These are phyloP conservation scores for Trichoderma oligosporum DNA, from an alignment of 2,329 filamentous ascomycete genomes.

Conservation along the genomic window DNA sequence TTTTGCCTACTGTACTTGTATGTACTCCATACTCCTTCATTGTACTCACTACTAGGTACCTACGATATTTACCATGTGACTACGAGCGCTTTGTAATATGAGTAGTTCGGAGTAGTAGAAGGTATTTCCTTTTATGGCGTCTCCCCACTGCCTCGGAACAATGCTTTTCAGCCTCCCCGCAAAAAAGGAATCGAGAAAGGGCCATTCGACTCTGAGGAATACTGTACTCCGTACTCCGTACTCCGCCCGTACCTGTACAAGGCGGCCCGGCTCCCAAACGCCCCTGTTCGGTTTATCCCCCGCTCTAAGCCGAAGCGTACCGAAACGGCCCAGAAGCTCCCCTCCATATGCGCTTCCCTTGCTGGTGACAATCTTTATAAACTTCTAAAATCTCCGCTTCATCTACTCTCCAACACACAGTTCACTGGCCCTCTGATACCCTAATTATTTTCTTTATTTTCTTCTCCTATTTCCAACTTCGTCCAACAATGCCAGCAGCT, in stretches of 20 bases:
- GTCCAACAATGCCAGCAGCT: conserved; percentile 31
- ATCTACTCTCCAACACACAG: background rate
- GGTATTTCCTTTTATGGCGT: too few species aligned
- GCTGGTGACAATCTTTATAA: conserved; percentile 2
- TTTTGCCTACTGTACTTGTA: too few species aligned
- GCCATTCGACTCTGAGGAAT: too few species aligned
- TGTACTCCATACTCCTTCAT: too few species aligned
- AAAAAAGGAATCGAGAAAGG: too few species aligned
- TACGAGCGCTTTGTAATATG: too few species aligned
- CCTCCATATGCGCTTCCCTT: background rate
- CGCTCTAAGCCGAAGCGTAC: conserved; percentile 39
- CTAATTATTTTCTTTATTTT: background rate
- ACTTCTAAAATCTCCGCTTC: background rate
- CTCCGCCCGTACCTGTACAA: too few species aligned
- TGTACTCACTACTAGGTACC: too few species aligned
- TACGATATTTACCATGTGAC: too few species aligned
- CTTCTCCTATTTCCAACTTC: background rate
- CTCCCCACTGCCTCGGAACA: background rate
- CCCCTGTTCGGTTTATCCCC: conserved; percentile 21
- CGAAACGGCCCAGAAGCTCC: conserved; percentile 27
- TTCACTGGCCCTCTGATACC: background rate
- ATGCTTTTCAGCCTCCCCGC: background rate
- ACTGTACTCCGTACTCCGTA: too few species aligned
- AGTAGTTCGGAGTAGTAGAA: too few species aligned
- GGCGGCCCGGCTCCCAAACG: too few species aligned